A percentile compares a stretch with the other conserved stretches of the same genome.
Evolutionary conservation across 768 basidiomycete species (phyloP).

Genomic region (Solioccasus polychromus): DNA sequence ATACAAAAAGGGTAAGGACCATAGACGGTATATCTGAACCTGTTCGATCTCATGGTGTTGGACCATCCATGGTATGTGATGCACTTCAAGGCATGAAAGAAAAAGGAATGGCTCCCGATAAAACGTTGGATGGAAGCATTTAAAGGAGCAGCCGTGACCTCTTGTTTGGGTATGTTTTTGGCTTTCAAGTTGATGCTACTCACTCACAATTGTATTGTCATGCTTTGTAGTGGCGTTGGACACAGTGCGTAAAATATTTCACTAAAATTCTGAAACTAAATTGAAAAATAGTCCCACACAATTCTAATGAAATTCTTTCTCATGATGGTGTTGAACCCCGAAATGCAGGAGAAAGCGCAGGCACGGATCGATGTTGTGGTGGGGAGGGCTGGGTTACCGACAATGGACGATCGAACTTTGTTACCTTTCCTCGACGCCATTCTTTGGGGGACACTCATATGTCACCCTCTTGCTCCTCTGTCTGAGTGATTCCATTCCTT

Average conservation of each 20-base stretch:
- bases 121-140: no score
- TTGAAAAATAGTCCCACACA: neutral
- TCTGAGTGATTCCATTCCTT: neutral
- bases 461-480: slow-evolving; percentile 4
- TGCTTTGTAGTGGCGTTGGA: no score
- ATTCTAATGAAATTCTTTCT: slow-evolving; percentile 9
- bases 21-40: no score
- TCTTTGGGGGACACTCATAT: slow-evolving; percentile 3
- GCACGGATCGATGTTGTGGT: slow-evolving; percentile 10
- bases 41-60: no score
- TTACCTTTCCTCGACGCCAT: slow-evolving; percentile 9
- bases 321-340: slow-evolving; percentile 6
- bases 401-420: slow-evolving; percentile 5
- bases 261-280: neutral
- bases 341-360: slow-evolving; percentile 11
- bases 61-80: no score
- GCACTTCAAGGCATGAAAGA: no score
- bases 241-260: neutral
- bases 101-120: no score
- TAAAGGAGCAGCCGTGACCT: no score
- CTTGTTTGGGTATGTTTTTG: no score
- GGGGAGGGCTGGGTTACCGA: slow-evolving; percentile 4
- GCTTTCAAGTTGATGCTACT: no score
- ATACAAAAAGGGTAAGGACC: no score
- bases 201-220: no score